Evolutionary conservation across 129 eudicot genomes (phyloP).

Genomic region (Flaveria ramosissima): DNA sequence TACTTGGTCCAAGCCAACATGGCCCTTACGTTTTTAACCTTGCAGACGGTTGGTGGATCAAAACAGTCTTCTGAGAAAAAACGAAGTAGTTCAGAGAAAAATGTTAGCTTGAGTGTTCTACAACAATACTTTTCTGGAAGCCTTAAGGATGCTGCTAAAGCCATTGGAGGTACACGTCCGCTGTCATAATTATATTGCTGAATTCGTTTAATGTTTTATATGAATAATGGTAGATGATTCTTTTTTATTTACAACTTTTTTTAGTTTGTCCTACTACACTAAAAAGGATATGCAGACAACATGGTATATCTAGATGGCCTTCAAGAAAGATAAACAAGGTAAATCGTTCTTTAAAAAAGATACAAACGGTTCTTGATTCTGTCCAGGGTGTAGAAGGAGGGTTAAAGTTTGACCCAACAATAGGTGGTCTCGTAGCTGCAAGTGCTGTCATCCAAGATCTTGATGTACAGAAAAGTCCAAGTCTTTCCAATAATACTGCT

Average conservation of each 20-base stretch:
- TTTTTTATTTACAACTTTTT: conserved; percentile 17
- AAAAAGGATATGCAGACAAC: conserved; percentile 88
- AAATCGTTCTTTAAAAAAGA: conserved; percentile 81
- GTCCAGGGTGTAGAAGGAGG: conserved; percentile 95
- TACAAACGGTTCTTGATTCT: conserved; percentile 85
- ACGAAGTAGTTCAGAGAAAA: conserved; percentile 71
- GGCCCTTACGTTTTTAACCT: background rate
- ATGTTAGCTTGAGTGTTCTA: conserved; percentile 72
- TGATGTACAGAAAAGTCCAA: conserved; percentile 38
- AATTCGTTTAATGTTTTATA: background rate
- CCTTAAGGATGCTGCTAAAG: conserved; percentile 93
- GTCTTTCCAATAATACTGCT: conserved; percentile 32
- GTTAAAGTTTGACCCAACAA: conserved; percentile 71
- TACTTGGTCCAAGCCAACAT: conserved; percentile 13
- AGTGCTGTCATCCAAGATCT: conserved; percentile 49
- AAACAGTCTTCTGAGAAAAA: conserved; percentile 59
- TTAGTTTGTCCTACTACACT: conserved; percentile 95
- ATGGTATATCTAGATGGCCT: conserved; percentile 98
- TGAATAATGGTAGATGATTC: background rate
- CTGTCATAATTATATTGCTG: background rate
- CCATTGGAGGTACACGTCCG: conserved; percentile 75
- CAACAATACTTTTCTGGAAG: conserved; percentile 94
- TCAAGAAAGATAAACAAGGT: conserved; percentile 95
- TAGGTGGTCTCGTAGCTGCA: conserved; percentile 69
- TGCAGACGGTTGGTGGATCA: conserved; percentile 49